Evolutionary conservation across 495 filamentous ascomycete genomes (phyloP).

Genomic region (Hyaloscypha finlandica): DNA sequence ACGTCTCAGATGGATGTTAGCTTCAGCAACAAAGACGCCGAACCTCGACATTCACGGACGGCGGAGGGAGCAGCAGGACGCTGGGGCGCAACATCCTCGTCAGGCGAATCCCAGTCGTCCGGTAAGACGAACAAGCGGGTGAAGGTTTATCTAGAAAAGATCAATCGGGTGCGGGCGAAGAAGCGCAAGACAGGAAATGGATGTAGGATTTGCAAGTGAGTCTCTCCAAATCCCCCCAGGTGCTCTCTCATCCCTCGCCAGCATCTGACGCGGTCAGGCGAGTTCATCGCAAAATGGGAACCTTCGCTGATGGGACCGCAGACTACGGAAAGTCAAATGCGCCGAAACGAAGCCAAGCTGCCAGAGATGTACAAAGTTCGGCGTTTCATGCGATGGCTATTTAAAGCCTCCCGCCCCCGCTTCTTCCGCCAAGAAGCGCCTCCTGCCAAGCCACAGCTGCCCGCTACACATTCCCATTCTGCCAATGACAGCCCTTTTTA

Average conservation of each 20-base stretch:
- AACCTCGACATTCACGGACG: background rate
- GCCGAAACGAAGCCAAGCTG: slow-evolving; percentile 56
- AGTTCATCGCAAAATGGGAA: background rate
- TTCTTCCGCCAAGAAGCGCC: background rate
- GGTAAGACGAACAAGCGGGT: background rate
- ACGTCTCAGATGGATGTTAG: background rate
- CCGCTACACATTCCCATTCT: background rate
- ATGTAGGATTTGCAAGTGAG: slow-evolving; percentile 25
- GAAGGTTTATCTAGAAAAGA: slow-evolving; percentile 5
- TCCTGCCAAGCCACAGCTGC: background rate
- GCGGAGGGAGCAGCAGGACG: background rate
- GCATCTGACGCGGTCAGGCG: background rate
- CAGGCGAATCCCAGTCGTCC: background rate
- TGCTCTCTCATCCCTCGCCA: background rate
- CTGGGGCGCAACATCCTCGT: background rate
- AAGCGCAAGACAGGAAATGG: slow-evolving; percentile 16
- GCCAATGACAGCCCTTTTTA: slow-evolving; percentile 10
- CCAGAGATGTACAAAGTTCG: slow-evolving; percentile 48
- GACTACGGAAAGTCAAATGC: slow-evolving; percentile 52
- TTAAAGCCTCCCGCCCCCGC: background rate
- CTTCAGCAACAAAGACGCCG: background rate
- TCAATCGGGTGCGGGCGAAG: background rate
- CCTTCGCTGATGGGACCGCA: slow-evolving; percentile 12
- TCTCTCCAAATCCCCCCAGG: background rate
- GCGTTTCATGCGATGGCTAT: slow-evolving; percentile 56